Evolutionary conservation across 345 rosid genomes (phyloP).

Genomic region (Eucalyptus albens): DNA sequence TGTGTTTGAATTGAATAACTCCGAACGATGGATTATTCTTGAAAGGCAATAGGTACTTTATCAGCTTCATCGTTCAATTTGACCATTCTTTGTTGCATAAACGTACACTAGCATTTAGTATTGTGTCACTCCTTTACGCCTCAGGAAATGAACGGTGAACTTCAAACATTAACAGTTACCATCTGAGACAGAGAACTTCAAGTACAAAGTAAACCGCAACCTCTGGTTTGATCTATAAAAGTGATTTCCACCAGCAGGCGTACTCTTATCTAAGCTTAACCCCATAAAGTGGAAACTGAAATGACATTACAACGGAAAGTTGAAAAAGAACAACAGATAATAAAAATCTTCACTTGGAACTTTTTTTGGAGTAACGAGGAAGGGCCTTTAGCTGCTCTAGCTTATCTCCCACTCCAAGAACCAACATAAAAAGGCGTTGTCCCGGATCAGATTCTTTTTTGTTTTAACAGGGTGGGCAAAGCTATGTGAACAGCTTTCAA

Average conservation of each 20-base stretch:
- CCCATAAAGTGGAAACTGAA: not conserved
- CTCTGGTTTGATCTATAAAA: not conserved
- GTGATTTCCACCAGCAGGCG: not conserved
- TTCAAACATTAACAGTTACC: not conserved
- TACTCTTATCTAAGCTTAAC: not conserved
- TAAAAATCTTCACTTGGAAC: not conserved
- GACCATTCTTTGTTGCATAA: not conserved
- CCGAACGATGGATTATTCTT: not conserved
- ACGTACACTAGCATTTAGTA: not conserved
- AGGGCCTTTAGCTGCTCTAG: not conserved
- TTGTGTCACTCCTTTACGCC: not conserved
- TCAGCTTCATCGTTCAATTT: not conserved
- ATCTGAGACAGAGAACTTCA: not conserved
- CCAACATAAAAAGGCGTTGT: slow-evolving; percentile 45
- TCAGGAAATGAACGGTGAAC: not conserved
- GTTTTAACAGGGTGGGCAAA: not conserved
- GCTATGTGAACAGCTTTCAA: not conserved
- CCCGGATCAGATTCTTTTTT: slow-evolving; percentile 12
- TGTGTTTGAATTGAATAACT: not conserved
- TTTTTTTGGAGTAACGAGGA: not conserved
- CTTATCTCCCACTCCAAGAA: slow-evolving; percentile 26
- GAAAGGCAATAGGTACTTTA: not conserved
- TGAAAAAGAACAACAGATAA: not conserved
- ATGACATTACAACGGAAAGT: not conserved
- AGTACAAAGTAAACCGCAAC: not conserved